Evolutionary conservation across 148 eudicot genomes (phyloP).

Genomic region (Chenopodium album): DNA sequence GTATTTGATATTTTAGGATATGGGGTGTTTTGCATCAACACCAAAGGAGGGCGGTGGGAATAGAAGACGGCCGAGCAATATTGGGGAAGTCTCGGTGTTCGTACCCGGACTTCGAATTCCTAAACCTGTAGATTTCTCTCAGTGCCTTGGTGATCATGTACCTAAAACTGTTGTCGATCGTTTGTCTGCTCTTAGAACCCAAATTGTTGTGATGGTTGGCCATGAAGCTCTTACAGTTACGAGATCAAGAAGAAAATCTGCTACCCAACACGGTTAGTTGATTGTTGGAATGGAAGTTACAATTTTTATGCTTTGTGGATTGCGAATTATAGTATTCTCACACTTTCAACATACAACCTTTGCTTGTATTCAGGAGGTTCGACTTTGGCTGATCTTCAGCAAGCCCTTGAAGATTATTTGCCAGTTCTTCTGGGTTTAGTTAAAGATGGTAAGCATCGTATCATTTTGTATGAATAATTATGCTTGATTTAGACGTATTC

Average conservation of each 20-base stretch:
- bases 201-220: conserved; percentile 91
- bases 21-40: conserved; percentile 90
- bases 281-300: not conserved
- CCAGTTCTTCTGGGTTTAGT: conserved; percentile 89
- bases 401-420: conserved; percentile 91
- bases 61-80: conserved; percentile 81
- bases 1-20: conserved; percentile 25
- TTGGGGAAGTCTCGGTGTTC: conserved; percentile 82
- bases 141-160: conserved; percentile 55
- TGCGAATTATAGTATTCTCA: conserved; percentile 8
- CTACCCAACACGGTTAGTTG: conserved; percentile 88
- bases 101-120: conserved; percentile 91
- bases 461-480: not conserved
- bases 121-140: conserved; percentile 69
- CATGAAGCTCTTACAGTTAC: conserved; percentile 94
- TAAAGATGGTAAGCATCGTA: conserved; percentile 70
- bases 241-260: conserved; percentile 69
- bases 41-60: conserved; percentile 65
- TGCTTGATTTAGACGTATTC: not conserved
- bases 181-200: conserved; percentile 86
- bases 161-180: conserved; percentile 67
- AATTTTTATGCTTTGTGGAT: not conserved
- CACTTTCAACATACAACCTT: conserved; percentile 8
- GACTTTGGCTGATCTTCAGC: conserved; percentile 84
- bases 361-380: conserved; percentile 71